A percentile compares a stretch with the other conserved stretches of the same genome.
phyloP scores from a whole-genome alignment of 192 early-diverging fungal genomes.

The Phycomyces blakesleeanus region DNA sequence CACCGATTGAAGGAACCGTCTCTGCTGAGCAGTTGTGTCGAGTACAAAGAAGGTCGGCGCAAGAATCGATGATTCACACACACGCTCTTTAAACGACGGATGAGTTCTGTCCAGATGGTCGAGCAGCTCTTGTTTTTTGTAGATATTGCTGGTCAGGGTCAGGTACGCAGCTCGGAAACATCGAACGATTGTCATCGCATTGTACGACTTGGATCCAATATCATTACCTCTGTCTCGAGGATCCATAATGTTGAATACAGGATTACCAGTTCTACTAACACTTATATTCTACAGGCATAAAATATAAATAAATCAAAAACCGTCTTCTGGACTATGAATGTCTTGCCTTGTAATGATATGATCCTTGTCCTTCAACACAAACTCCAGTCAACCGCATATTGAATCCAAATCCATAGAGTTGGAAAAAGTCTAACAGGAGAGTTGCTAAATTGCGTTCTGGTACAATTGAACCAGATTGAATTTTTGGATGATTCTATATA shows the following conservation, averaged over 20 bases:
- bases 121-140: not conserved
- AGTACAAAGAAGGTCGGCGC: conserved; percentile 1
- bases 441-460: conserved; percentile 76
- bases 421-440: conserved; percentile 88
- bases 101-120: not conserved
- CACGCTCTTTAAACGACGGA: not conserved
- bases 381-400: conserved; percentile 69
- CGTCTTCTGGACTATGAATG: conserved; percentile 21
- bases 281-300: not conserved
- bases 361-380: conserved; percentile 46
- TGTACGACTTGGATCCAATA: conserved; percentile 32
- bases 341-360: conserved; percentile 51
- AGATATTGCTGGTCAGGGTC: not conserved
- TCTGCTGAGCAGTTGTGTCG: not conserved
- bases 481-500: conserved; percentile 70
- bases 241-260: conserved; percentile 51
- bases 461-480: conserved; percentile 61
- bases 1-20: conserved; percentile 7
- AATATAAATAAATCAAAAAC: conserved; percentile 24
- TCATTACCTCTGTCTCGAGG: conserved; percentile 54
- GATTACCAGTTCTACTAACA: not conserved
- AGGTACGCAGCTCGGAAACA: conserved; percentile 5
- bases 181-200: not conserved
- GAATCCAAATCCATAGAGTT: conserved; percentile 83
- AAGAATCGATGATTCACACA: not conserved